Conservation (phyloP, 2,329 filamentous ascomycete species). For the Calycina herbarum region DNA sequence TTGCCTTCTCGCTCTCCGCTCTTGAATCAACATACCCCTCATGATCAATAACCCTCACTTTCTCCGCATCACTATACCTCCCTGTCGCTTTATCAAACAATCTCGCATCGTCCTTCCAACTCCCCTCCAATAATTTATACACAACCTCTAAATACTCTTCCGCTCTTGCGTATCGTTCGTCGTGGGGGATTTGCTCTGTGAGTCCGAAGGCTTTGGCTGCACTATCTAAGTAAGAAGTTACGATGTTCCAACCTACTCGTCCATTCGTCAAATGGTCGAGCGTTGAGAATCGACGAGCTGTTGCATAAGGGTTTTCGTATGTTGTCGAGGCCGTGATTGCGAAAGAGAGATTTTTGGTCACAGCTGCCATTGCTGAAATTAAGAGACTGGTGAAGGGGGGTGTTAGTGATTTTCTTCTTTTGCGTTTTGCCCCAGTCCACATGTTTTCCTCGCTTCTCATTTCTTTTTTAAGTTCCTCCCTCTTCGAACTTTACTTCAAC, state of each 20-base stretch:
- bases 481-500: neutral
- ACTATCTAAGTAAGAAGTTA: constrained; percentile 66
- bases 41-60: constrained; percentile 60
- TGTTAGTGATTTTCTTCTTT: neutral
- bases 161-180: constrained; percentile 62
- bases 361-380: constrained; percentile 66
- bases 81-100: constrained; percentile 61
- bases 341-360: constrained; percentile 62
- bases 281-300: constrained; percentile 44
- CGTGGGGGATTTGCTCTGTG: constrained; percentile 58
- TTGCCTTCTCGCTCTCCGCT: no score
- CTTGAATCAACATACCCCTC: constrained; percentile 40
- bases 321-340: constrained; percentile 66
- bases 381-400: constrained; percentile 33
- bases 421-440: neutral
- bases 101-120: constrained; percentile 51
- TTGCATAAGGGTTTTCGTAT: constrained; percentile 67
- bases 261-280: constrained; percentile 16
- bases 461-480: neutral
- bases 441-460: neutral
- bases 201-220: constrained; percentile 62
- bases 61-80: constrained; percentile 40
- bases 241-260: constrained; percentile 38
- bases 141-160: constrained; percentile 64
- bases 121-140: constrained; percentile 45